Base-by-base conservation (phyloP, 2,329 filamentous ascomycete genomes). In the Chalara sp. region DNA sequence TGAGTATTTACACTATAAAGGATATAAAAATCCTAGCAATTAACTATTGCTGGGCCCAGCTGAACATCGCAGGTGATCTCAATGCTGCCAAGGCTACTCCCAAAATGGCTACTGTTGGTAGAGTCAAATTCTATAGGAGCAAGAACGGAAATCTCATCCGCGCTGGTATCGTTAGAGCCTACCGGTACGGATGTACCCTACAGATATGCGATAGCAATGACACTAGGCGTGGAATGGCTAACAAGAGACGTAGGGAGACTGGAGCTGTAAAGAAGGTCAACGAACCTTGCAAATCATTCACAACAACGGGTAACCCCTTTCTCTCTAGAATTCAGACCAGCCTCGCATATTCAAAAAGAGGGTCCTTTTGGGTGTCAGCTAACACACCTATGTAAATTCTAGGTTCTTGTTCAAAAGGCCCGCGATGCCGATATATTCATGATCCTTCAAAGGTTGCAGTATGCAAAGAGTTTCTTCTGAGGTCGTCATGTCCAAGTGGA, bases 401-500 rank as follows among this genome's bases (percentile, higher is more conserved):
- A 96, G 93, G 93, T 72, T 85, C 84, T 58, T 99, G 93, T 68
- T 76, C 82, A 50, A 89, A 89, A 68, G 91, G 92, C 53, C 85
- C 86, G 6, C 74, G 72, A 45, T 99, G 93, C 69, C 84, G 80
- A 50, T 93, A 86, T 65, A 73, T 83, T 46, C 93, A 99, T 75
- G 88, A 99, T 65, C 80, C 87, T 41, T 75, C 81, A 65, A 95
- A 89, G 71, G 88, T 95, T 63, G 88, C 92, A 50, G 83, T 93
- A 51, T 99, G 93, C 81, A 93, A 89, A 70, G 84, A 88, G 49
- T 90, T 87, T 66, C 76, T 97, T 49, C 83, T 84, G 63, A 90
- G 86, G 65, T 86, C 87, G 65, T 76, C 79, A 62, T 99, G 93
- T 72, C 72, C 76, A 60, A 80, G 81, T 67, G 89, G 89, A 70